Conservation (phyloP, 208 protist species). For the Wallacemonas sp. region DNA sequence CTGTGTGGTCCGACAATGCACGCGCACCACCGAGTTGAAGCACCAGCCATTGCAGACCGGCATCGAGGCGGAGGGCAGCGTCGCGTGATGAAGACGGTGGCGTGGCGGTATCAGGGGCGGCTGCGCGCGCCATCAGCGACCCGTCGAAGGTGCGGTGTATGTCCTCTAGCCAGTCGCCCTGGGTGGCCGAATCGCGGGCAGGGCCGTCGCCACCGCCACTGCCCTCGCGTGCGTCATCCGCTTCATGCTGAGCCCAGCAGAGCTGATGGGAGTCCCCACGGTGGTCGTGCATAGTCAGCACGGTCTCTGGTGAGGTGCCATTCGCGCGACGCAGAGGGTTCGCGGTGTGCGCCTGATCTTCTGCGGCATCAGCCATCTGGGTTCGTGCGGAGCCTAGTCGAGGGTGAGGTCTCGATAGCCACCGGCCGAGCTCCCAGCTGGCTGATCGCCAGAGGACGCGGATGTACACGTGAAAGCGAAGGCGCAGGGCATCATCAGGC, state of each 20-base stretch:
- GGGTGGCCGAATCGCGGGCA: too few relatives aligned
- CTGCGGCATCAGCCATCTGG: background rate
- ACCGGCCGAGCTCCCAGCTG: background rate
- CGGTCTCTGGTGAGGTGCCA: too few relatives aligned
- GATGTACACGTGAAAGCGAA: conserved; percentile 37
- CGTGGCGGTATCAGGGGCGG: background rate
- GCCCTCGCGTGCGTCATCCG: background rate
- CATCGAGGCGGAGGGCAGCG: background rate
- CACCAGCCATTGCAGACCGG: background rate
- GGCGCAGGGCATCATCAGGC: conserved; percentile 9
- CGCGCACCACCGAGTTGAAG: background rate
- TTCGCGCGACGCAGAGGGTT: background rate
- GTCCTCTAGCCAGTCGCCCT: background rate
- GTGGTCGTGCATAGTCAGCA: background rate
- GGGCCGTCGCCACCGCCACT: too few relatives aligned
- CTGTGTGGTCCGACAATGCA: background rate
- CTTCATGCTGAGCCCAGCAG: background rate
- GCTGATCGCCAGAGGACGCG: conserved; percentile 4
- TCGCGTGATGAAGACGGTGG: too few relatives aligned
- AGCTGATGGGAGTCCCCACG: background rate
- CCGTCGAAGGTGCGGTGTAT: background rate
- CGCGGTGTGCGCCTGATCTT: too few relatives aligned
- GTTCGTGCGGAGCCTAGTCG: background rate
- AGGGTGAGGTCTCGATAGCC: conserved; percentile 2
- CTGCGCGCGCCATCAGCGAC: background rate